A percentile compares a stretch with the other conserved stretches of the same genome.
Conservation (phyloP, 345 rosid species). For the Ceriops zippeliana region DNA sequence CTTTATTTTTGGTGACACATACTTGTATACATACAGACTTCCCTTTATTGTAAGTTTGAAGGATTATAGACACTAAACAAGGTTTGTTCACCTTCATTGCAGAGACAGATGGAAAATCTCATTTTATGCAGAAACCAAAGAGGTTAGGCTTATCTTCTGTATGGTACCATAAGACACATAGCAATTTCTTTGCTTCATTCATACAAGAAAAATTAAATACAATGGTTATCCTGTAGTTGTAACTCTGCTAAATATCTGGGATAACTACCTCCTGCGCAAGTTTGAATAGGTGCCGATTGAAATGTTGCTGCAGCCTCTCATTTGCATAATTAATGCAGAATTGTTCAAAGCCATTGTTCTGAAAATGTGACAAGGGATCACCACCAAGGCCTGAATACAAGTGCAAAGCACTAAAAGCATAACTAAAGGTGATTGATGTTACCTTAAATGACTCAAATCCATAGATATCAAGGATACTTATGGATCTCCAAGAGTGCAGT, state of each 20-base stretch:
- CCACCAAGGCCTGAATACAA: conserved; percentile 12
- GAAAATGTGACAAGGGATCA: conserved; percentile 33
- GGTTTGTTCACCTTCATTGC: not conserved
- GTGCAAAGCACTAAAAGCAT: conserved; percentile 10
- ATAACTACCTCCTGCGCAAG: conserved; percentile 82
- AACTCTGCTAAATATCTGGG: conserved; percentile 6
- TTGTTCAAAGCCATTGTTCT: conserved; percentile 95
- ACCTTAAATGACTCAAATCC: conserved; percentile 96
- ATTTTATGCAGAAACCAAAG: not conserved
- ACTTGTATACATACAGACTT: no score
- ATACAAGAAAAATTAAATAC: not conserved
- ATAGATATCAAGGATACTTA: conserved; percentile 86
- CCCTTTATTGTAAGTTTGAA: no score
- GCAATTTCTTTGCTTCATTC: not conserved
- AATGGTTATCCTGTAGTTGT: not conserved
- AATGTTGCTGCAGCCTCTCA: conserved; percentile 97
- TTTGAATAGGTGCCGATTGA: conserved; percentile 86
- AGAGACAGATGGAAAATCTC: not conserved
- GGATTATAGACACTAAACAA: not conserved
- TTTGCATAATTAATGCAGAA: conserved; percentile 97
- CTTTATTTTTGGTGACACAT: no score
- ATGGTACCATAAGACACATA: not conserved
- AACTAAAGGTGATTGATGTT: conserved; percentile 11
- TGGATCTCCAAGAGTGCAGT: conserved; percentile 54
- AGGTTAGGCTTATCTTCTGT: not conserved